Evolutionary conservation across 1,284 basidiomycete genomes (phyloP), one percentile per base, ranked within the genome.

Genomic region (Apiotrichum mycotoxinovorans): DNA sequence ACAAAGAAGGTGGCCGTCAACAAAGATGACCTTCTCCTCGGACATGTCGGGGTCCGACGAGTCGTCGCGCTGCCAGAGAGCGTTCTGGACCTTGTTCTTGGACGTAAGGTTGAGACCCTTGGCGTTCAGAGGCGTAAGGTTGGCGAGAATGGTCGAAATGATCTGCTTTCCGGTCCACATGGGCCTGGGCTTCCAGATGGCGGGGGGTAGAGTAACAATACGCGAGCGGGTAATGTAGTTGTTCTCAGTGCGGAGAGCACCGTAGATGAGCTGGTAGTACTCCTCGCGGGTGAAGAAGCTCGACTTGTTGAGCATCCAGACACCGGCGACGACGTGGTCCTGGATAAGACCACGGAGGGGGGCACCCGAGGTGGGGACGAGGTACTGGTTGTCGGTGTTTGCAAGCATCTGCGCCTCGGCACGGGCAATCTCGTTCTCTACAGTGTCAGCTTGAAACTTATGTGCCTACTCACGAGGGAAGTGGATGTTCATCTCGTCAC

Each of bases 401-500:
- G 95, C 93, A 68, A 99, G 91, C 76, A 90, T 84, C 83, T 87
- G 85, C 2, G 91, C 91, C 76, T 97, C 93, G 11, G 95, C 89
- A 58, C 95, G 87, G 45, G 96, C 94, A 42, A 95, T 58, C 60
- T 68, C 81, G 86, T 81, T 80, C 87, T 91, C 35, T 37, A 44
- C 1, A 30, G 7, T 15, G 43, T 51, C 10, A 41, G 44, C 35
- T 22, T 22, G 17, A 10, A 5, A 30, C 5, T 14, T 22, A 23
- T 25, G 15, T 20, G 25, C 12, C 38, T 23, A 79, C 88, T 78
- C 74, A 90, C 89, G 95, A 67, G 95, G 93, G 72, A 98, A 98
- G 80, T 98, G 95, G 62, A 98, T 94, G 79, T 98, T 98, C 95
- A 98, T 98, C 78, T 98, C 92, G 80, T 99, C 96, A 68, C 96